Evolutionary conservation across 225 moss, liverwort and hornwort genomes (phyloP).

Genomic region (Asterella californica): DNA sequence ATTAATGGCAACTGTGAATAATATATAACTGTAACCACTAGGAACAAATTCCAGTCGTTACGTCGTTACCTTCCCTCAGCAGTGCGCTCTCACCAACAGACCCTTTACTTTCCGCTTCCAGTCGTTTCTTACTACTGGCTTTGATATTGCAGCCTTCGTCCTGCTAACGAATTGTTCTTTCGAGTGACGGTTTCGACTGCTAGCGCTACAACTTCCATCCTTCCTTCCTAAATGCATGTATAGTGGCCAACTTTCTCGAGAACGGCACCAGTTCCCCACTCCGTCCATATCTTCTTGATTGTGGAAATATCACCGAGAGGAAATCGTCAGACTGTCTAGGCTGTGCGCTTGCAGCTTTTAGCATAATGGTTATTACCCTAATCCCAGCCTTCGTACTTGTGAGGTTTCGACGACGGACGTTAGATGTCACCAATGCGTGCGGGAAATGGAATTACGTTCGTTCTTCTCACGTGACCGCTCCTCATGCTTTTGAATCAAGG

Average conservation of each 20-base stretch:
- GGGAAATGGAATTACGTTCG: too few relatives aligned
- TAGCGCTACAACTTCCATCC: slow-evolving; percentile 2
- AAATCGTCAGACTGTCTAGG: not conserved
- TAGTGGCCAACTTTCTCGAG: not conserved
- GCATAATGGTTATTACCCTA: not conserved
- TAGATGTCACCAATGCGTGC: too few relatives aligned
- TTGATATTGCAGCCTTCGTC: not conserved
- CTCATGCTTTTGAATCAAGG: not conserved
- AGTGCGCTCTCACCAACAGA: not conserved
- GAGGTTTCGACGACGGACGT: not conserved
- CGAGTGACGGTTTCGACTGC: not conserved
- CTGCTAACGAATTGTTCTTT: not conserved
- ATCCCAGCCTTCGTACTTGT: not conserved
- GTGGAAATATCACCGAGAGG: not conserved
- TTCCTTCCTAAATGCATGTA: not conserved
- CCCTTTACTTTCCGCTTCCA: not conserved
- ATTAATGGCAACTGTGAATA: not conserved
- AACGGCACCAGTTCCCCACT: not conserved
- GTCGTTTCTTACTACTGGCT: not conserved
- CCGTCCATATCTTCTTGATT: not conserved
- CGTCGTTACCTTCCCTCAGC: not conserved
- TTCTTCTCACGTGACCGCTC: not conserved
- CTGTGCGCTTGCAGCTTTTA: not conserved
- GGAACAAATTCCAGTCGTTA: too few relatives aligned
- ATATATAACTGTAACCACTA: not conserved